phyloP scores from a whole-genome alignment of 2,329 filamentous ascomycete species.

The Talaromyces sp. region DNA sequence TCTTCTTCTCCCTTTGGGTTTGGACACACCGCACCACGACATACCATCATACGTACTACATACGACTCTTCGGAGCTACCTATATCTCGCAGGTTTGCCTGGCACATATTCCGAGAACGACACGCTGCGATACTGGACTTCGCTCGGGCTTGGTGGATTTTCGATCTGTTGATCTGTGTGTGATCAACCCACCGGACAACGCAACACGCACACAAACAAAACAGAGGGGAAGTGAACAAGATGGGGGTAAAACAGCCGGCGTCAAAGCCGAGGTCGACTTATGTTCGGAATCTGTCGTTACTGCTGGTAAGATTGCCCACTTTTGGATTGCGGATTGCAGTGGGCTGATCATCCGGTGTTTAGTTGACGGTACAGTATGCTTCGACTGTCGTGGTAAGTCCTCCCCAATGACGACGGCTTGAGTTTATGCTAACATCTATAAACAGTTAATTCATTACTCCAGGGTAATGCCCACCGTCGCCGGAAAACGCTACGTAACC shows the following conservation, averaged over 20 bases:
- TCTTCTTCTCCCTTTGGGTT: not conserved
- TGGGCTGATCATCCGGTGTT: not conserved
- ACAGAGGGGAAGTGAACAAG: not conserved
- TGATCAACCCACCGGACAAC: not conserved
- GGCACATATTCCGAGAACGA: not conserved
- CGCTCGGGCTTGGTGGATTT: not conserved
- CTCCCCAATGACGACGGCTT: not conserved
- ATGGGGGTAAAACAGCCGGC: not conserved
- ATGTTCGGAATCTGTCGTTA: conserved; percentile 28
- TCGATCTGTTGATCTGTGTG: not conserved
- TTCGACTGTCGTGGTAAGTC: conserved; percentile 44
- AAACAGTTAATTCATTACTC: conserved; percentile 87
- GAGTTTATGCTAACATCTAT: not conserved
- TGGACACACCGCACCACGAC: not conserved
- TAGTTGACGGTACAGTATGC: conserved; percentile 48
- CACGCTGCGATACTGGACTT: not conserved
- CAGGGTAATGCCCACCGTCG: conserved; percentile 80
- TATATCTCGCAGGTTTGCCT: not conserved
- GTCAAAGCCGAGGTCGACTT: not conserved
- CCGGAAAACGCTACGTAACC: conserved; percentile 84
- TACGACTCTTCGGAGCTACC: not conserved
- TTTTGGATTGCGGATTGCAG: not conserved
- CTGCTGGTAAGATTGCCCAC: conserved; percentile 38
- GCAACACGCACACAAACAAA: not conserved
- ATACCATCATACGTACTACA: not conserved